phyloP scores from a whole-genome alignment of 495 filamentous ascomycete species.

The Neurospora discreta region DNA sequence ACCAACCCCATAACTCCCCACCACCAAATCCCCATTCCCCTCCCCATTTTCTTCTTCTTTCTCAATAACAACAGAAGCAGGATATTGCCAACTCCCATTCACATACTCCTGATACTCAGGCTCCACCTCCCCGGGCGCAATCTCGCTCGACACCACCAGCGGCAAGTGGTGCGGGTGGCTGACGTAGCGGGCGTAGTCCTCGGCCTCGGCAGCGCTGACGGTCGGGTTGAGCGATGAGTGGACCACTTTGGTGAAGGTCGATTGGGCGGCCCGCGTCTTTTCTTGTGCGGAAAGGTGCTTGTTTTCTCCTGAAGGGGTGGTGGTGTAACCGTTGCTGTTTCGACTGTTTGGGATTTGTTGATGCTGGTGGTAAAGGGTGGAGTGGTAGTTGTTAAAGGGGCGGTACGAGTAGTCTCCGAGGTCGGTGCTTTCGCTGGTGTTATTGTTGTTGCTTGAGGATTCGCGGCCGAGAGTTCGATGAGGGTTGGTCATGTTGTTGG shows the following conservation, averaged over 20 bases:
- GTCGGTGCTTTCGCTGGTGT: slow-evolving; percentile 10
- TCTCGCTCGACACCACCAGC: slow-evolving; percentile 68
- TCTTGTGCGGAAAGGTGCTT: slow-evolving; percentile 31
- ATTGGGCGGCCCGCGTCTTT: slow-evolving; percentile 64
- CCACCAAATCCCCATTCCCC: neutral
- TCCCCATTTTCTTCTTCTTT: neutral
- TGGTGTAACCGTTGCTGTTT: neutral
- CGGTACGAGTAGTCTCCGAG: neutral
- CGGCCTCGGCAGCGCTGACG: slow-evolving; percentile 60
- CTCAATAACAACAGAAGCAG: neutral
- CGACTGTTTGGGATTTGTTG: neutral
- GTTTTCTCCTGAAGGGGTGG: slow-evolving; percentile 15
- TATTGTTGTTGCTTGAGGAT: slow-evolving; percentile 2
- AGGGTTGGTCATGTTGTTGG: slow-evolving; percentile 3
- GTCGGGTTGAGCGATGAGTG: slow-evolving; percentile 67
- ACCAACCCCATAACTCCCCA: neutral
- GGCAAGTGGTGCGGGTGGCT: slow-evolving; percentile 82
- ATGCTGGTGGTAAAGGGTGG: neutral
- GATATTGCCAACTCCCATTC: slow-evolving; percentile 38
- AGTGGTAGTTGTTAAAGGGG: neutral
- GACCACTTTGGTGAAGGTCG: slow-evolving; percentile 79
- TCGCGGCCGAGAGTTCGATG: neutral
- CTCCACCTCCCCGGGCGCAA: slow-evolving; percentile 34
- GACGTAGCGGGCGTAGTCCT: slow-evolving; percentile 86
- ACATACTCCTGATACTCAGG: slow-evolving; percentile 68